A percentile compares a stretch with the other conserved stretches of the same genome.
Conservation (phyloP, 2,329 filamentous ascomycete species). For the Venturia aucupariae region DNA sequence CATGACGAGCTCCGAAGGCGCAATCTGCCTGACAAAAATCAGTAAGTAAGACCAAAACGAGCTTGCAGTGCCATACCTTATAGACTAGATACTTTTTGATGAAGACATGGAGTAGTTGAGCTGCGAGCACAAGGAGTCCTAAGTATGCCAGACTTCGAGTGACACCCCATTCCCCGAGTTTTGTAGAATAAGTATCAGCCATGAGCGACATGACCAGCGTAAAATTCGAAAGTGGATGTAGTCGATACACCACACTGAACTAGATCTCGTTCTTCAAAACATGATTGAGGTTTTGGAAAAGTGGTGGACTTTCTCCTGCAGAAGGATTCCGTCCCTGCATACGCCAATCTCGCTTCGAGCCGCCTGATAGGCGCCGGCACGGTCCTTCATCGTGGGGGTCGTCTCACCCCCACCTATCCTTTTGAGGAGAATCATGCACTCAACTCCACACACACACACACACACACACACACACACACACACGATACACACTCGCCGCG, state of each 20-base stretch:
- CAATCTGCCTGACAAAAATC: conserved; percentile 12
- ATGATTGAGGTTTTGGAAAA: background rate
- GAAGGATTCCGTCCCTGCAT: conserved; percentile 4
- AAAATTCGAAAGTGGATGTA: no score
- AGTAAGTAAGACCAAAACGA: background rate
- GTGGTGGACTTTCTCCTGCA: background rate
- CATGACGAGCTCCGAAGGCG: conserved; percentile 13
- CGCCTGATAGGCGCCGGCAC: background rate
- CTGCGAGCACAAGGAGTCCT: background rate
- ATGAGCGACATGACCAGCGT: no score
- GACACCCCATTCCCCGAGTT: background rate
- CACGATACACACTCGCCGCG: background rate
- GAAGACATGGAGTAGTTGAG: background rate
- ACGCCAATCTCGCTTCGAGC: background rate
- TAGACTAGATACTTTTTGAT: conserved; percentile 4
- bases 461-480: background rate
- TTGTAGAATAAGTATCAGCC: background rate
- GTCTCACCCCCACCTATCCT: no score
- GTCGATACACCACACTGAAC: no score
- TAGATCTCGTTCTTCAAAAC: background rate
- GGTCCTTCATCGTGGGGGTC: no score
- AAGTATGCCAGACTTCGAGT: background rate
- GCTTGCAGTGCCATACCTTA: background rate
- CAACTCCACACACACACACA: no score
- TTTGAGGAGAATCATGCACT: no score